Evolutionary conservation across 345 rosid species (phyloP).

Genomic region (Eucalyptus marginata): DNA sequence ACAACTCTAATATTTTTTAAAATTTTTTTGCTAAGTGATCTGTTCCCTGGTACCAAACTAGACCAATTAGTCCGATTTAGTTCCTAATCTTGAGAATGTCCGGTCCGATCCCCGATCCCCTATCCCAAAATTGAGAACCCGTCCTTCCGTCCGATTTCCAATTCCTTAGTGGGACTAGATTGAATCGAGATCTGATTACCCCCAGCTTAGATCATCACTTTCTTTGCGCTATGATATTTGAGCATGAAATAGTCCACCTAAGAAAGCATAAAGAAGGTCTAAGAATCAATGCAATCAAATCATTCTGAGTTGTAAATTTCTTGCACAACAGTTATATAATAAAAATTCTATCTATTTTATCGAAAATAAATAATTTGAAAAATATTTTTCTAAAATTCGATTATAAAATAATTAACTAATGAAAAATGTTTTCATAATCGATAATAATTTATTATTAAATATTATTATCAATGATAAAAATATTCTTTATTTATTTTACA

Average conservation of each 20-base stretch:
- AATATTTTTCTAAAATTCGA: background rate
- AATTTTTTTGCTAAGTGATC: too few species aligned
- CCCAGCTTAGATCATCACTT: background rate
- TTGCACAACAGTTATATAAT: background rate
- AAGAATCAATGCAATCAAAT: background rate
- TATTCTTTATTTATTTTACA: too few species aligned
- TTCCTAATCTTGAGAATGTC: rapidly evolving
- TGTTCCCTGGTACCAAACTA: too few species aligned
- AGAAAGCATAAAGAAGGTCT: background rate
- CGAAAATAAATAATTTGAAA: background rate
- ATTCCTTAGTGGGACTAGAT: too few species aligned
- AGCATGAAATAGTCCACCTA: background rate
- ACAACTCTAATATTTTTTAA: too few species aligned
- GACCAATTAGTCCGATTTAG: too few species aligned
- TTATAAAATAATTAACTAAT: background rate
- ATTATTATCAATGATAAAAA: too few species aligned
- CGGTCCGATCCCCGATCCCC: rapidly evolving
- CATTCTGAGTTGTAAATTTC: background rate
- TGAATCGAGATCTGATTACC: too few species aligned
- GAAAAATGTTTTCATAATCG: too few species aligned
- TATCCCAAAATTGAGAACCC: too few species aligned
- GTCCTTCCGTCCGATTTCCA: rapidly evolving
- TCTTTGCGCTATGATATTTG: background rate
- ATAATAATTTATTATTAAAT: too few species aligned
- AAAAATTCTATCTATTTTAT: background rate